phyloP scores from a whole-genome alignment of 1,139 yeast species.

The Eremothecium cymbalariae region DNA sequence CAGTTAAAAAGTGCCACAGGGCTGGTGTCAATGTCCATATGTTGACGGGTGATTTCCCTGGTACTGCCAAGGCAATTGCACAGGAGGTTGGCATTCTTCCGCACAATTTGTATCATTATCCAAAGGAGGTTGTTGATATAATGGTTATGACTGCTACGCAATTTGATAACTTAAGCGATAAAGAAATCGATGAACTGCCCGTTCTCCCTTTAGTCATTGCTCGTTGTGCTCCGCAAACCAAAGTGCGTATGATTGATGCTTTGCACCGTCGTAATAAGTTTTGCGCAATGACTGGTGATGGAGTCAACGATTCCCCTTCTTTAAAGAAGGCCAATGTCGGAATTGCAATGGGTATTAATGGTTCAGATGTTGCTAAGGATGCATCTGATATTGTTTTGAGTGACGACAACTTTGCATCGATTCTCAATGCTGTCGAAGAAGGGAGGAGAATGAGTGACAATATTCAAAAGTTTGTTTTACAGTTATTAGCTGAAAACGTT shows the following conservation, averaged over 20 bases:
- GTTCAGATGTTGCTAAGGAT: slow-evolving; percentile 97
- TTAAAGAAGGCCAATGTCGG: slow-evolving; percentile 95
- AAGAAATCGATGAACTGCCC: slow-evolving; percentile 63
- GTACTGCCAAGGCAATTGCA: slow-evolving; percentile 87
- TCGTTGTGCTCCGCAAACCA: slow-evolving; percentile 94
- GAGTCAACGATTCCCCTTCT: slow-evolving; percentile 99
- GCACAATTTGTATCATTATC: slow-evolving; percentile 59
- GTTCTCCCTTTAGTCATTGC: slow-evolving; percentile 86
- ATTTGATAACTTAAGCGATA: slow-evolving; percentile 61
- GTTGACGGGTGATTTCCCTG: slow-evolving; percentile 98
- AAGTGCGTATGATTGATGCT: slow-evolving; percentile 85
- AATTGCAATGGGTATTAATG: slow-evolving; percentile 93
- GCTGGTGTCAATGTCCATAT: slow-evolving; percentile 95
- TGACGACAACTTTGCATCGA: slow-evolving; percentile 93
- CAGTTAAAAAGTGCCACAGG: slow-evolving; percentile 66
- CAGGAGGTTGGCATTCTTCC: slow-evolving; percentile 86
- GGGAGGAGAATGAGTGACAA: slow-evolving; percentile 95
- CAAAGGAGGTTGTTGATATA: slow-evolving; percentile 52
- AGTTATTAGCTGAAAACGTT: slow-evolving; percentile 89
- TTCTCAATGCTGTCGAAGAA: slow-evolving; percentile 86
- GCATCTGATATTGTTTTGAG: slow-evolving; percentile 97
- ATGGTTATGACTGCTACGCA: slow-evolving; percentile 82
- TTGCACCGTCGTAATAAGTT: slow-evolving; percentile 87
- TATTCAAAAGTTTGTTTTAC: slow-evolving; percentile 87
- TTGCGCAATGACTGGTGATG: slow-evolving; percentile 99